A percentile compares a stretch with the other conserved stretches of the same genome.
These are phyloP conservation scores for Ophiocordyceps sinensis DNA, from an alignment of 2,329 filamentous ascomycete genomes.

Conservation along the genomic window DNA sequence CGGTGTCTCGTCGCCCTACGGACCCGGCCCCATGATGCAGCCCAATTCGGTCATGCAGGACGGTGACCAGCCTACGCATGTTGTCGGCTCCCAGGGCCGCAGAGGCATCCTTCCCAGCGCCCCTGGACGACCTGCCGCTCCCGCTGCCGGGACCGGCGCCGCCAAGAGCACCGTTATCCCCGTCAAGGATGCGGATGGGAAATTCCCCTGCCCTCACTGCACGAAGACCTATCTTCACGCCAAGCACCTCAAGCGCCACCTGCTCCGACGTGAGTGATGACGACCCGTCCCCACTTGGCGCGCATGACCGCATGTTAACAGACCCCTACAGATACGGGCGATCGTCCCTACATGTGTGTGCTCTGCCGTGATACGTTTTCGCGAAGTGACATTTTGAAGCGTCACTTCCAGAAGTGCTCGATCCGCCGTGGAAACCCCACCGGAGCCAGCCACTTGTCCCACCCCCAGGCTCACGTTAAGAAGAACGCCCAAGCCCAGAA, in stretches of 20 bases:
- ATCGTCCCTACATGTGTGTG: constrained; percentile 96
- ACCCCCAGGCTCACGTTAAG: constrained; percentile 80
- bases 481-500: constrained; percentile 52
- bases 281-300: constrained; percentile 2
- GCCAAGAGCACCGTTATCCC: constrained; percentile 75
- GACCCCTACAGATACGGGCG: constrained; percentile 63
- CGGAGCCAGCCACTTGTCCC: constrained; percentile 84
- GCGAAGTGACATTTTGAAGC: constrained; percentile 93
- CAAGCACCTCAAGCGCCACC: constrained; percentile 93
- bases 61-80: constrained; percentile 63
- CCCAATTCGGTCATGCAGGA: constrained; percentile 41
- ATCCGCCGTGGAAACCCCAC: constrained; percentile 92
- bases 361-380: constrained; percentile 97
- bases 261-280: constrained; percentile 73
- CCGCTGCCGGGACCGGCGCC: constrained; percentile 50
- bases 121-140: constrained; percentile 68
- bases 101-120: constrained; percentile 85
- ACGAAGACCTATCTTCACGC: constrained; percentile 96
- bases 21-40: constrained; percentile 40
- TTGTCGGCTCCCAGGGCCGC: constrained; percentile 87
- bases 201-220: constrained; percentile 95
- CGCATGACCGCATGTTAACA: constrained; percentile 18
- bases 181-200: constrained; percentile 91
- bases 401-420: constrained; percentile 98
- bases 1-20: constrained; percentile 45